phyloP scores from a whole-genome alignment of 1,284 basidiomycete genomes.

The Porogramme epimiltina region DNA sequence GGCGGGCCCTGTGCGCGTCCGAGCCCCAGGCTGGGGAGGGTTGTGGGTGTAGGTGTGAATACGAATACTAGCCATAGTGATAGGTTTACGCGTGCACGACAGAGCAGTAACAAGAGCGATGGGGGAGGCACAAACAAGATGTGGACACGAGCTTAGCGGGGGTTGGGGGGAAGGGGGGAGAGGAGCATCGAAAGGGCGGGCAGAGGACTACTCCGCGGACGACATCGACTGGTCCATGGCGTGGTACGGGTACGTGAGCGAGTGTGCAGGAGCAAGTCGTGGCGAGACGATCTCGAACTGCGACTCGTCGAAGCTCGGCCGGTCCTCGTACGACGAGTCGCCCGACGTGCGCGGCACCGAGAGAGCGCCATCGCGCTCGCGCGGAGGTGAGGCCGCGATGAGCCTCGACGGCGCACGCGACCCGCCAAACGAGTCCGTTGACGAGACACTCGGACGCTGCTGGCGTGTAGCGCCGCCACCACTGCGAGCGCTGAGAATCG shows the following conservation, averaged over 20 bases:
- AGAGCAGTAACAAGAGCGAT: background rate
- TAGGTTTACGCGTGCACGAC: background rate
- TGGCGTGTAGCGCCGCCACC: slow-evolving; percentile 26
- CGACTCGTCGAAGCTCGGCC: slow-evolving; percentile 36
- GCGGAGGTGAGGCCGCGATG: slow-evolving; percentile 32
- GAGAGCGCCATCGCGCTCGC: slow-evolving; percentile 17
- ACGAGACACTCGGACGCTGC: slow-evolving; percentile 32
- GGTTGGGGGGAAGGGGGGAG: background rate
- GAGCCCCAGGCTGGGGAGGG: background rate
- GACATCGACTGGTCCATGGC: slow-evolving; percentile 37
- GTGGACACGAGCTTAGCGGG: background rate
- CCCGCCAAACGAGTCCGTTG: slow-evolving; percentile 28
- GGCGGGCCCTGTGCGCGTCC: background rate
- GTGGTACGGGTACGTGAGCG: slow-evolving; percentile 43
- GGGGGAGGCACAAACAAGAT: background rate
- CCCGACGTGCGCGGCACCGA: slow-evolving; percentile 33
- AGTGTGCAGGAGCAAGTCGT: slow-evolving; percentile 22
- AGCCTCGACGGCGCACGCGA: slow-evolving; percentile 30
- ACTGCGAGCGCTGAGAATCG: slow-evolving; percentile 19
- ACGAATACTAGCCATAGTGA: slow-evolving; percentile 4
- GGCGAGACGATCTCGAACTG: slow-evolving; percentile 39
- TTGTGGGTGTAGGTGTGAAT: background rate
- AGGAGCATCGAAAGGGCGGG: background rate
- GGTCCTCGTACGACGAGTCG: slow-evolving; percentile 35
- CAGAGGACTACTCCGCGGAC: slow-evolving; percentile 20